Evolutionary conservation across 495 filamentous ascomycete species (phyloP).

Genomic region (Cercophora newfieldiana): DNA sequence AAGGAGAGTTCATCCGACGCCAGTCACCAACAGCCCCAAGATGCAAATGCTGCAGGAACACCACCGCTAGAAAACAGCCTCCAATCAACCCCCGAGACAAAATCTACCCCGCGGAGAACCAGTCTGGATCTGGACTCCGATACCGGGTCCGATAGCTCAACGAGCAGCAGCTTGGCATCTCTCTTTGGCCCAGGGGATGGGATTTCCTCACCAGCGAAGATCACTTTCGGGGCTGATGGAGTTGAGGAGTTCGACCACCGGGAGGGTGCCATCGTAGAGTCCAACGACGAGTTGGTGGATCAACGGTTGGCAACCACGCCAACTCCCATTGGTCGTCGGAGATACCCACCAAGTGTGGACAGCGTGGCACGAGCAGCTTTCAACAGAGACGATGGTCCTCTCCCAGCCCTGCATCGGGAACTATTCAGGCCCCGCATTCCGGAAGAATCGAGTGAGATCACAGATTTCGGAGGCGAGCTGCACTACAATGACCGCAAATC

Average conservation of each 20-base stretch:
- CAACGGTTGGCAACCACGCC: not conserved
- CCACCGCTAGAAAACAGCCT: too few species aligned
- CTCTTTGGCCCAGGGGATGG: not conserved
- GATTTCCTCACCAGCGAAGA: not conserved
- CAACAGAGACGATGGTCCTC: slow-evolving; percentile 7
- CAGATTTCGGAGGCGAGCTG: slow-evolving; percentile 2
- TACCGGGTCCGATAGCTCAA: not conserved
- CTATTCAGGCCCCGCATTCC: not conserved
- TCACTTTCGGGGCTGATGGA: not conserved
- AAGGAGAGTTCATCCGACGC: too few species aligned
- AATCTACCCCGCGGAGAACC: too few species aligned
- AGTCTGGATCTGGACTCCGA: not conserved
- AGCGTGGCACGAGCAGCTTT: slow-evolving; percentile 1
- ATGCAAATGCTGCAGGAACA: too few species aligned
- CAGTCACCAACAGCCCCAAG: too few species aligned
- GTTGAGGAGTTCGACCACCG: not conserved
- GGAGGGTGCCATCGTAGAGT: not conserved
- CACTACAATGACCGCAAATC: not conserved
- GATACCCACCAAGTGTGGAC: not conserved
- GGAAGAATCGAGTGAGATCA: not conserved
- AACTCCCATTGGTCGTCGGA: not conserved
- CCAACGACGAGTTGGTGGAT: slow-evolving; percentile 1
- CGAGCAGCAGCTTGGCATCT: not conserved
- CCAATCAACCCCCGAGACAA: too few species aligned
- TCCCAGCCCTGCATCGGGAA: not conserved